Evolutionary conservation across 805 yeast species (phyloP), one percentile per base, ranked within the genome.

Genomic region (Teunomyces lycoperdinae): DNA sequence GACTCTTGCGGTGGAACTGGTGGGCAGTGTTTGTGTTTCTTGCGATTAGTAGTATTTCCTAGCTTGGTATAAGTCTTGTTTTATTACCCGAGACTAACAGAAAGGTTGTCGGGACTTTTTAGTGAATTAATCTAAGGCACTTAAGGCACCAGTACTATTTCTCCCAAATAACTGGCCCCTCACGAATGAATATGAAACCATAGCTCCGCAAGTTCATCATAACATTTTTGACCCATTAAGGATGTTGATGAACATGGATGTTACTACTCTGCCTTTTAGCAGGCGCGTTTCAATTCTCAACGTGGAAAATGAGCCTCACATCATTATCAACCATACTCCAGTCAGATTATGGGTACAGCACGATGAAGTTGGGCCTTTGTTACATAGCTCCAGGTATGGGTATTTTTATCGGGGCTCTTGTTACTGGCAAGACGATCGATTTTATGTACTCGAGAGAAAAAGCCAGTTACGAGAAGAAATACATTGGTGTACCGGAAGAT

Each of bases 61-160:
- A 80, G 1, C 50, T 76, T 1, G 1, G 68, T 0, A 24, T 30
- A 10, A 28, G 49, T 1, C 27, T 43, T 10, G 5, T 63, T 3
- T 26, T 63, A 5, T 62, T 89, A 10, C 95, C 96, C 0, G 96
- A 90, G 59, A 90, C 97, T 0, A 77, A 78, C 27, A 72, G 96
- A 47, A 66, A 76, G 11, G 64, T 87, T 6, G 92, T 83, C 1
- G 96, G 96, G 0, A 88, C 62, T 88, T 92, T 1, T 79, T 91
- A 1, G 66, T 83, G 1, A 58, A 53, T 2, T 95, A 95, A 0
- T 61, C 55, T 29, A 53, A 49, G 5, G 13, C 73, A 3, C 72
- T 79, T 50, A 67, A 58, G 41, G 75, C 84, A 2, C 81, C 83
- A 0, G 57, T 79, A 2, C 57, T 81, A 44, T 52, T 58, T 24